A percentile compares a stretch with the other conserved stretches of the same genome.
phyloP scores from a whole-genome alignment of 164 flowering plant species.

The Dillenia turbinata region DNA sequence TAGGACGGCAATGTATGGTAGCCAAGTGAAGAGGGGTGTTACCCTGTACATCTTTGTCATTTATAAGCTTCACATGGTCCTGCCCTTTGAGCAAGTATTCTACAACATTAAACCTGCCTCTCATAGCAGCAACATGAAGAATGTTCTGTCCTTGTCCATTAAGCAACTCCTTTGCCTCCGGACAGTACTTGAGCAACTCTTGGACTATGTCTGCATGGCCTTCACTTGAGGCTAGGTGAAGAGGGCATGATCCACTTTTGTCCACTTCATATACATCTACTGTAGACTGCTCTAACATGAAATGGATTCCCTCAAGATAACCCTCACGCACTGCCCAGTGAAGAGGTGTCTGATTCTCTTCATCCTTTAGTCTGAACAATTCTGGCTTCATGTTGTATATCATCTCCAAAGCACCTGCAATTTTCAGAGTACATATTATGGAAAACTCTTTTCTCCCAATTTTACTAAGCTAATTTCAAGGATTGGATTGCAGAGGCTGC shows the following conservation, averaged over 20 bases:
- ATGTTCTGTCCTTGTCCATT: conserved; percentile 10
- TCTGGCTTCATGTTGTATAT: not conserved
- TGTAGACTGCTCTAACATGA: conserved; percentile 2
- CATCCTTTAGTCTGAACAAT: not conserved
- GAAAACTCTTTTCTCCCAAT: not conserved
- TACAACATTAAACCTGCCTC: conserved; percentile 12
- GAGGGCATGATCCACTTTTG: conserved; percentile 14
- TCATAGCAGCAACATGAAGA: conserved; percentile 24
- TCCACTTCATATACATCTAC: conserved; percentile 7
- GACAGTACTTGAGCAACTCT: conserved; percentile 9
- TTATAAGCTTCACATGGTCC: conserved; percentile 12
- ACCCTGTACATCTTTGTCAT: conserved; percentile 18
- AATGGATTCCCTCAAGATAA: conserved; percentile 4
- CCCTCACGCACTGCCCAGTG: conserved; percentile 4
- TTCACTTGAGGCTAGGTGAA: conserved; percentile 16
- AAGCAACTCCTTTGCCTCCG: conserved; percentile 17
- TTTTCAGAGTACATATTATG: not conserved
- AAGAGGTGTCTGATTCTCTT: conserved; percentile 11
- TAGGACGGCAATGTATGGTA: conserved; percentile 11
- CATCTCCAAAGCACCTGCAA: not conserved
- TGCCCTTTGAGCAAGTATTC: conserved; percentile 10
- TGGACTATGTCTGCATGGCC: conserved; percentile 16
- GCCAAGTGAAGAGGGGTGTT: conserved; percentile 32
- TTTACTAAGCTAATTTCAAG: too few relatives aligned
- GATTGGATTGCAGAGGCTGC: not conserved